Evolutionary conservation across 345 rosid genomes (phyloP).

Genomic region (Trapa incisa): DNA sequence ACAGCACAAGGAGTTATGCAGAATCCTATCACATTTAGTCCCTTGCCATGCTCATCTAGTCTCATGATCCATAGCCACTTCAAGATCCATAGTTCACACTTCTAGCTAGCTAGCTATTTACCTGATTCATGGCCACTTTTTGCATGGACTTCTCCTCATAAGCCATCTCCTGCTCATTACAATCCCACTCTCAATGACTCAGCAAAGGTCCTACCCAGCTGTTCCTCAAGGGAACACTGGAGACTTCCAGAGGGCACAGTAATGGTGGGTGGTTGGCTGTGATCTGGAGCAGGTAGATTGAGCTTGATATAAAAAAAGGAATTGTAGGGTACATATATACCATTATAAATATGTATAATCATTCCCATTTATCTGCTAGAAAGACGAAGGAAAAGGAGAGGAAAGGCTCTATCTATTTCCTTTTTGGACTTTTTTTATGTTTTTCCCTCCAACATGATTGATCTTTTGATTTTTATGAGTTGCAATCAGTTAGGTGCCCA

Average conservation of each 20-base stretch:
- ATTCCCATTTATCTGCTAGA: not conserved
- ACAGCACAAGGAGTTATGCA: no score
- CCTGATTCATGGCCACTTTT: no score
- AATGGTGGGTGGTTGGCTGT: not conserved
- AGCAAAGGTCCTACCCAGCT: no score
- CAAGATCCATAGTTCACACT: no score
- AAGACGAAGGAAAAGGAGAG: not conserved
- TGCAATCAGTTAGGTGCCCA: not conserved
- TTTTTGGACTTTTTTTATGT: slow-evolving; percentile 2
- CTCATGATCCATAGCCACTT: no score
- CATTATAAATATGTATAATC: not conserved
- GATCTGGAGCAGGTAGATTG: not conserved
- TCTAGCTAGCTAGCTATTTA: no score
- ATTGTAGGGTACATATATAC: not conserved
- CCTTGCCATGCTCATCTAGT: no score
- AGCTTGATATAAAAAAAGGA: not conserved
- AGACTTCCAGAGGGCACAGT: not conserved
- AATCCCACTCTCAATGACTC: not conserved
- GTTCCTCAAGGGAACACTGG: not conserved
- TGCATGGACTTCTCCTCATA: no score
- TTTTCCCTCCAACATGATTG: not conserved
- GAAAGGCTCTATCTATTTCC: not conserved
- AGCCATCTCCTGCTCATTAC: no score
- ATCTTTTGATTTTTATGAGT: not conserved
- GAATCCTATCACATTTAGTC: no score